phyloP scores from a whole-genome alignment of 495 filamentous ascomycete species.

The Xylona heveae region DNA sequence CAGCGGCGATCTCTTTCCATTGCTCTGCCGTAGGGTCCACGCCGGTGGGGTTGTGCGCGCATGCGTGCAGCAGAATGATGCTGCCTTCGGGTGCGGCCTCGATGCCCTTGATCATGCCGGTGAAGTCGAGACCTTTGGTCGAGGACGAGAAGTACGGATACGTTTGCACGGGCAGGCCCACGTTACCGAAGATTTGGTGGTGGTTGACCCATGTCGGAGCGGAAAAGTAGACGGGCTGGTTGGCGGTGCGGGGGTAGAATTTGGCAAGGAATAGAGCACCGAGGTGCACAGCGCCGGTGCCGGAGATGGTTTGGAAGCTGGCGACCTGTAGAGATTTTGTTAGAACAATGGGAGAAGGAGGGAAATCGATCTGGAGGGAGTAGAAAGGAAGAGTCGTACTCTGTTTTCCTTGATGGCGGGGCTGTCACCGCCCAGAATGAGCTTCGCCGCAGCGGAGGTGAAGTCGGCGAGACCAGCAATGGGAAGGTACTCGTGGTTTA shows the following conservation, averaged over 20 bases:
- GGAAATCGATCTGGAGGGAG: conserved; percentile 1
- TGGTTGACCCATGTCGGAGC: conserved; percentile 97
- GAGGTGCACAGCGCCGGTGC: conserved; percentile 77
- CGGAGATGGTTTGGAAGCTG: conserved; percentile 66
- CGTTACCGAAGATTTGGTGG: conserved; percentile 94
- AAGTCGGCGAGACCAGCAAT: conserved; percentile 76
- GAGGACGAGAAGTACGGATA: conserved; percentile 86
- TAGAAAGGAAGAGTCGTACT: conserved; percentile 18
- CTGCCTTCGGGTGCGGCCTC: conserved; percentile 47
- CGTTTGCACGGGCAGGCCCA: conserved; percentile 47
- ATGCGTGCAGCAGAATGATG: conserved; percentile 85
- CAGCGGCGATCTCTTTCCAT: conserved; percentile 68
- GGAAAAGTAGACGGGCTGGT: conserved; percentile 66
- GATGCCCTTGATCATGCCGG: conserved; percentile 58
- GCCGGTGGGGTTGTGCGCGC: conserved; percentile 95
- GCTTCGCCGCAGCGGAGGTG: conserved; percentile 70
- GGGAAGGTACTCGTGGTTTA: conserved; percentile 97
- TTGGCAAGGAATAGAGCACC: conserved; percentile 70
- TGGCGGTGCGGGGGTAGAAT: conserved; percentile 43
- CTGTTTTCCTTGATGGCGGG: conserved; percentile 71
- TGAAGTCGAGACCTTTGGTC: conserved; percentile 81
- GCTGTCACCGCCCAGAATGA: conserved; percentile 64
- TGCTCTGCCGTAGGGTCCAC: conserved; percentile 89
- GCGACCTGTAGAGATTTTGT: conserved; percentile 20
- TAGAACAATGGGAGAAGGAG: too few relatives aligned